Base-by-base conservation (phyloP, 192 early-diverging fungal species). In the Rhizophagus clarus region DNA sequence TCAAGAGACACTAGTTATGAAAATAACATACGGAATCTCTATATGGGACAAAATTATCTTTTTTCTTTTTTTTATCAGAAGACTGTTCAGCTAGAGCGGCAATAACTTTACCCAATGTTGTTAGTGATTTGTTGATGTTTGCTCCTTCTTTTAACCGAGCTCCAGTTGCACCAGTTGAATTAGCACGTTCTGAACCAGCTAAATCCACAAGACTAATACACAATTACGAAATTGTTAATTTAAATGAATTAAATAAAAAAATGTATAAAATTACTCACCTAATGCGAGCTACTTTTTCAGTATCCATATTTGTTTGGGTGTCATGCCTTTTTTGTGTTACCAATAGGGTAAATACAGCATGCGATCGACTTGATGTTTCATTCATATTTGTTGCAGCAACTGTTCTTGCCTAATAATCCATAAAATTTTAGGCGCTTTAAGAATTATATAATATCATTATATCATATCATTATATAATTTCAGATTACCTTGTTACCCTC, bases 321-420 rank as follows among this genome's bases (percentile, higher is more conserved):
- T 89, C 88, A 20, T 86, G 80, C 14, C 86, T 79, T 78, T 90
- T 92, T 81, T 93, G 89, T 5, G 93, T 93, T 26, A 96, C 84
- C 9, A 92, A 87, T 0, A 95, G 81, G 0, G 94, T 94, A 72
- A 94, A 96, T 42, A 96, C 94, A 4, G 94, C 95, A 83, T 96
- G 95, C 22, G 97, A 93, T 62, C 96, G 90, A 84, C 92, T 94
- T 49, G 96, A 97, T 2, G 91, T 91, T 75, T 93, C 96, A 85
- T 98, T 98, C 96, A 97, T 97, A 74, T 95, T 93, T 61, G 97
- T 98, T 20, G 96, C 90, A 1, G 96, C 97, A 22, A 97, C 95
- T 1, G 96, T 97, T 76, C 94, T 88, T n/a, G 93, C 89, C 91
- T 94, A 81, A 28, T 28, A 20, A 56, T 40, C 64, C 6, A 61